Conservation (phyloP, 1,139 yeast species). For the Kodamaea plutei region DNA sequence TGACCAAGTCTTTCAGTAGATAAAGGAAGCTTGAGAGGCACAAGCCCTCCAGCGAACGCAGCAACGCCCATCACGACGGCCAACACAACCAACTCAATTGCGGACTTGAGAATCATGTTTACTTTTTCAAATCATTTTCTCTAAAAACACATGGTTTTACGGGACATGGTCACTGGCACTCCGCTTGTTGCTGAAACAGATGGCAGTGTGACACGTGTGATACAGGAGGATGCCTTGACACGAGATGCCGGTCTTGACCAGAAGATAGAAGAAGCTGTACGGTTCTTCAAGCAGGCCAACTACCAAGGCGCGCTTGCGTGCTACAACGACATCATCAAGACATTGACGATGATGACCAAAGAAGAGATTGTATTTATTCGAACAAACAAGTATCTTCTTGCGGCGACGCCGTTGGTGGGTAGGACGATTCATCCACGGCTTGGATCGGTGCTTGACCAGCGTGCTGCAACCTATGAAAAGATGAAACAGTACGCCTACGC, state of each 20-base stretch:
- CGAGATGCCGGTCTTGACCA: conserved; percentile 1
- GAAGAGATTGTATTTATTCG: conserved; percentile 18
- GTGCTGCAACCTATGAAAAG: conserved; percentile 61
- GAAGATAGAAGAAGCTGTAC: conserved; percentile 2
- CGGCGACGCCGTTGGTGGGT: conserved; percentile 27
- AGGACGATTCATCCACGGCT: conserved; percentile 24
- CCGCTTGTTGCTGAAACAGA: too few species aligned
- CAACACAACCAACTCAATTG: conserved; percentile 11
- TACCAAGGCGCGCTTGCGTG: conserved; percentile 8
- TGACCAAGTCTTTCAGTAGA: conserved; percentile 15
- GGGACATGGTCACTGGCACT: too few species aligned
- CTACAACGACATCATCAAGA: conserved; percentile 18
- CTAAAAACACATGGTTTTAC: too few species aligned
- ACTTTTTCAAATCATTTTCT: too few species aligned
- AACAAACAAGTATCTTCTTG: conserved; percentile 15
- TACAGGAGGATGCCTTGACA: too few species aligned
- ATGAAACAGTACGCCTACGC: conserved; percentile 39
- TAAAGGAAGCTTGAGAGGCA: conserved; percentile 25
- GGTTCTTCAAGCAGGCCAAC: conserved; percentile 2
- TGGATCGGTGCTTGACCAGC: conserved; percentile 37
- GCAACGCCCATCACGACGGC: conserved; percentile 26
- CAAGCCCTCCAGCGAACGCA: conserved; percentile 30
- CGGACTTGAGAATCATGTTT: too few species aligned
- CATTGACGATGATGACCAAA: conserved; percentile 5
- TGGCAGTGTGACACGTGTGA: too few species aligned